Evolutionary conservation across 805 yeast species (phyloP), one percentile per base, ranked within the genome.

Genomic region (Allodekkera sacchari): DNA sequence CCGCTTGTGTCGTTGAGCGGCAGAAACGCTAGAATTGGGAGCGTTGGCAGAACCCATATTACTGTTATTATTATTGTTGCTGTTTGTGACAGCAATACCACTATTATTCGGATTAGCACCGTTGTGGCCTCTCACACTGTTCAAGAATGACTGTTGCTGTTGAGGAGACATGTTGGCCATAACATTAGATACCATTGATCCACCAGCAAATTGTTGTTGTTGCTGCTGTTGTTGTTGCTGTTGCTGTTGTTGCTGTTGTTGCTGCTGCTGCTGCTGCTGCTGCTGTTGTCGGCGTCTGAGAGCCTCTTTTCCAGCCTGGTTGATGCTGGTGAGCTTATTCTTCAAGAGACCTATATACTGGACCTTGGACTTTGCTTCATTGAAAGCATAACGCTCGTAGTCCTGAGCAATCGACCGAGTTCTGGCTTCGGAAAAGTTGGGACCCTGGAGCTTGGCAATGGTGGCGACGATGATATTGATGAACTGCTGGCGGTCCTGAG

Each of bases 341-440:
- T 61, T 57, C 53, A 71, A 61, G 27, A 61, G 57, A 29, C 66
- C 71, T 34, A 69, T 55, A 47, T 81, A 81, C 38, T 75, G 77
- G 32, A 68, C 71, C 42, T 74, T 72, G 14, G 71, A 61, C 7
- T 65, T 63, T 9, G 83, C 64, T 35, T 74, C 74, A 34, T 66
- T 64, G 49, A 66, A 80, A 16, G 84, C 70, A 43, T 66, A 73
- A 36, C 74, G 71, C 49, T 81, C 92, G 43, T 77, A 79, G 46
- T 79, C 83, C 44, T 74, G 79, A 4, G 87, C 85, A 43, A 75
- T 62, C 4, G 64, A 55, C 44, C 66, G 68, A 43, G 71, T 57
- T 42, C 64, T 68, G 31, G 57, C 62, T 16, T 44, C 33, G 7
- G 50, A 43, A 19, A 54, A 55, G 22, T 32, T 43, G 14, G 45